Evolutionary conservation across 2,329 filamentous ascomycete genomes (phyloP), one percentile per base, ranked within the genome.

Genomic region (Cucurbitaria berberidis): DNA sequence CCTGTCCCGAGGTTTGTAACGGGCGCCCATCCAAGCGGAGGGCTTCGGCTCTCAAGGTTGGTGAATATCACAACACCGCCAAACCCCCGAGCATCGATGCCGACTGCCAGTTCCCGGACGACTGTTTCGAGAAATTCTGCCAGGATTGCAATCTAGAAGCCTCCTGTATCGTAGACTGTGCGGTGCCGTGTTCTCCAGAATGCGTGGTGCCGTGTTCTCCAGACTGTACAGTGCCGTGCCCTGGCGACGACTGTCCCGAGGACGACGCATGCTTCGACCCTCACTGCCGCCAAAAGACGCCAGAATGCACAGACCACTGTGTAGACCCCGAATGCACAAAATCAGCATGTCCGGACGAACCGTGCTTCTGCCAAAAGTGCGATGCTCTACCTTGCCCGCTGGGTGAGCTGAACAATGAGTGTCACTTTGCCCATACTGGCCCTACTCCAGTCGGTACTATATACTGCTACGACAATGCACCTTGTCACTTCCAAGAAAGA

Each of bases 261-360:
- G 63, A 69, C 16, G 69, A 73, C 43, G 62, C 63, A 22, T 76
- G 74, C 57, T 74, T 64, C 48, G 73, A 77, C 51, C 74, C 74
- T 24, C 64, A 72, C 46, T 77, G 68, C 48, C 59, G 62, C 10
- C 63, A 68, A 44, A 61, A 55, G 36, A 56, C 67, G 16, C 51
- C 52, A n/a, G 55, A 66, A 21, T 75, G 71, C 45, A 42, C 60
- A 32, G 69, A 74, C 35, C 53, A 64, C 18, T 75, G 73, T 57
- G 61, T 66, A 32, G 70, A 75, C 32, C 68, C 68, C 7, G 68
- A 73, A 21, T 76, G 74, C 48, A 69, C 66, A 22, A 72, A 74
- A 46, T 29, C 58, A 24, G 57, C 70, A 15, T 72, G 59, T 52
- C 66, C 69, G 9, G 63, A 68, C 30, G 51, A 67, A 29, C 60